Conservation (phyloP, 208 protist genomes). For the Strigomonas oncopelti region DNA sequence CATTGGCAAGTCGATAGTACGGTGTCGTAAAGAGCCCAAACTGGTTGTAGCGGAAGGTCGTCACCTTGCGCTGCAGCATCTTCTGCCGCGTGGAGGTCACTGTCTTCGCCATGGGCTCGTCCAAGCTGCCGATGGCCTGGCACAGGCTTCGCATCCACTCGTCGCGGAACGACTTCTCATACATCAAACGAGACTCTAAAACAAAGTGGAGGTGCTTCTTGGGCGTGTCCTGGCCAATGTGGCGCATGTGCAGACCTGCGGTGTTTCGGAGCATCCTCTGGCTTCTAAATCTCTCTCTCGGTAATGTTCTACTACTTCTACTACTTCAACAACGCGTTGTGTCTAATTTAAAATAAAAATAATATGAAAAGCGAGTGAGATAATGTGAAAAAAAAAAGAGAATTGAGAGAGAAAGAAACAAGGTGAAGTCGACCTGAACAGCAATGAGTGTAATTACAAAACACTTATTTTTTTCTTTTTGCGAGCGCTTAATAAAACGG, state of each 20-base stretch:
- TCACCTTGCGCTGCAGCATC: slow-evolving; percentile 86
- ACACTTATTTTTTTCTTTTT: too few relatives aligned
- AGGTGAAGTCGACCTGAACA: too few relatives aligned
- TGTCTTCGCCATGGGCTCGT: slow-evolving; percentile 81
- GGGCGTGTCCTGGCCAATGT: slow-evolving; percentile 87
- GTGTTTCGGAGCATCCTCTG: slow-evolving; percentile 42
- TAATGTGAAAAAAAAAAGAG: not conserved
- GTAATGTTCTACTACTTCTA: not conserved
- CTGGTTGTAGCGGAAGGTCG: slow-evolving; percentile 90
- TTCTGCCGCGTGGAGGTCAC: slow-evolving; percentile 53
- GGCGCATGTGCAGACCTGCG: slow-evolving; percentile 43
- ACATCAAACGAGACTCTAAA: slow-evolving; percentile 82
- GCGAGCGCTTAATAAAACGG: too few relatives aligned
- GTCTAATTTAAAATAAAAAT: slow-evolving; percentile 15
- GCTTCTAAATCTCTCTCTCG: not conserved
- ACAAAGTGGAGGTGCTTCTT: slow-evolving; percentile 85
- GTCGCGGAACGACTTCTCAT: slow-evolving; percentile 91
- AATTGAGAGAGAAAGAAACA: too few relatives aligned
- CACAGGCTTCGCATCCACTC: slow-evolving; percentile 83
- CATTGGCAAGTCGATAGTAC: slow-evolving; percentile 82
- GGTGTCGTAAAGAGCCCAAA: slow-evolving; percentile 81
- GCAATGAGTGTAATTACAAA: too few relatives aligned
- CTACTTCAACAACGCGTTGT: not conserved
- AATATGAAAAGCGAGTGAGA: not conserved
- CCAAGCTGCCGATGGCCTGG: slow-evolving; percentile 63